phyloP scores from a whole-genome alignment of 139 green algal genomes.

The Picochlorum sp. region DNA sequence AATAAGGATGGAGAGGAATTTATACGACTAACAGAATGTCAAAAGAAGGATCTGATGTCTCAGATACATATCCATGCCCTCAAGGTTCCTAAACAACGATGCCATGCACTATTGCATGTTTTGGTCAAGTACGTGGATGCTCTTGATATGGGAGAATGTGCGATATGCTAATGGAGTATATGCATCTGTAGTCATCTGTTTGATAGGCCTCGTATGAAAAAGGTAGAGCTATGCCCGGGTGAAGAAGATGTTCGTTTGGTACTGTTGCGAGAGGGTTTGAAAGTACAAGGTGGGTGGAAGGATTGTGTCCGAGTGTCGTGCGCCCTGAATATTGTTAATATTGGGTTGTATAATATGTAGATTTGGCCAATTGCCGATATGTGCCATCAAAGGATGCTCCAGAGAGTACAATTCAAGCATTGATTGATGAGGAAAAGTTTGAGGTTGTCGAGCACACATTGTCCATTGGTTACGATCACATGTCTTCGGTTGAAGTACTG shows the following conservation, averaged over 20 bases:
- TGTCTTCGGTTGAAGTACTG: conserved; percentile 13
- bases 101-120: background rate
- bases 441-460: background rate
- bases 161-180: background rate
- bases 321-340: too few species aligned
- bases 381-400: too few species aligned
- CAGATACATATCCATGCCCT: background rate
- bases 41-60: background rate
- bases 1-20: background rate
- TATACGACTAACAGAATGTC: background rate
- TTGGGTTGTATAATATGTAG: too few species aligned
- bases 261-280: background rate
- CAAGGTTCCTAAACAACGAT: background rate
- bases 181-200: background rate
- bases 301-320: too few species aligned
- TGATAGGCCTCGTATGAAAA: background rate
- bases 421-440: background rate
- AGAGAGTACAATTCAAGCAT: too few species aligned
- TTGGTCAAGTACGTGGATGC: background rate
- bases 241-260: background rate
- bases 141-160: background rate
- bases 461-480: background rate
- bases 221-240: background rate
- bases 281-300: background rate
- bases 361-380: too few species aligned